Evolutionary conservation across 192 early-diverging fungal genomes (phyloP).

Genomic region (Physocladia obscura): DNA sequence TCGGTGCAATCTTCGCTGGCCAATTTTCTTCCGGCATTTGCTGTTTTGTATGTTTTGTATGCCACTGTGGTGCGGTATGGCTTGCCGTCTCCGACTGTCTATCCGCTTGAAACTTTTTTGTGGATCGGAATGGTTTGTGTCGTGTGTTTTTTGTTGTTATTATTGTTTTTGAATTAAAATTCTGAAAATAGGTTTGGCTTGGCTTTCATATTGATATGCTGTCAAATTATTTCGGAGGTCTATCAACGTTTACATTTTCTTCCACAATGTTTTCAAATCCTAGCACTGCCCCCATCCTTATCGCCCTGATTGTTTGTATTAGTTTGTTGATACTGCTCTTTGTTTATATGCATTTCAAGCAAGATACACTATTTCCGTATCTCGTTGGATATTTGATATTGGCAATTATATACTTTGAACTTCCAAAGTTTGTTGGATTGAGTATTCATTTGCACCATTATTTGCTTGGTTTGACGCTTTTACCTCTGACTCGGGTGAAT

Average conservation of each 20-base stretch:
- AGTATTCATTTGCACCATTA: slow-evolving; percentile 35
- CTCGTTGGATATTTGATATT: slow-evolving; percentile 22
- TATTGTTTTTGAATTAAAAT: no score
- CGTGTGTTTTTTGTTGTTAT: no score
- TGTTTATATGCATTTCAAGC: slow-evolving; percentile 24
- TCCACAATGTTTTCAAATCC: slow-evolving; percentile 33
- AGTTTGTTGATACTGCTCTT: slow-evolving; percentile 2
- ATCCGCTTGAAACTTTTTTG: slow-evolving; percentile 33
- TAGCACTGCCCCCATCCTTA: slow-evolving; percentile 11
- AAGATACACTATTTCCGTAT: slow-evolving; percentile 28
- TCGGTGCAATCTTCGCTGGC: slow-evolving; percentile 19
- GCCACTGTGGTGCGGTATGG: neutral
- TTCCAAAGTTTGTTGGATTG: slow-evolving; percentile 28
- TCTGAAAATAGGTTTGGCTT: no score
- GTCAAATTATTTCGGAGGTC: slow-evolving; percentile 8
- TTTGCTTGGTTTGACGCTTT: slow-evolving; percentile 5
- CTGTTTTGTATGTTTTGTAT: slow-evolving; percentile 29
- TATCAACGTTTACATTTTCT: slow-evolving; percentile 31
- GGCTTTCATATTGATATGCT: slow-evolving; percentile 38
- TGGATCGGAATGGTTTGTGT: no score
- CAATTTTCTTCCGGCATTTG: slow-evolving; percentile 19
- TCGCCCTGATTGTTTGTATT: slow-evolving; percentile 24
- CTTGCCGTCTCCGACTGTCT: slow-evolving; percentile 17
- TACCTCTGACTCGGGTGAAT: slow-evolving; percentile 28
- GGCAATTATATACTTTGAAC: slow-evolving; percentile 25